These are phyloP conservation scores for Trypanosoma lewisi DNA, from an alignment of 208 protist genomes.

Conservation along the genomic window DNA sequence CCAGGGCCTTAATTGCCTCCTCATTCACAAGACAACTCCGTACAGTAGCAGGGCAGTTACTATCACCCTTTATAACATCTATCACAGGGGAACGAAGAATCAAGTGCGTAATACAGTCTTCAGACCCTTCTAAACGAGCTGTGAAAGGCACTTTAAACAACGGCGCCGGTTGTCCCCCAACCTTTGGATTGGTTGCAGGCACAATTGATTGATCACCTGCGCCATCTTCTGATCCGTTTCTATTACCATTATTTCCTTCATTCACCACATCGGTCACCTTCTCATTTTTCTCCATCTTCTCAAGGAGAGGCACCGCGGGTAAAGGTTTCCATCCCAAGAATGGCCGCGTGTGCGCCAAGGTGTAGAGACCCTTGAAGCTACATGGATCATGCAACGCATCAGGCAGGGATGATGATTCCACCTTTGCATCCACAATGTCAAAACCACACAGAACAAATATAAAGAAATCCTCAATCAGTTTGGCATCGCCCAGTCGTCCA, in stretches of 20 bases:
- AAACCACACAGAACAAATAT: conserved; percentile 59
- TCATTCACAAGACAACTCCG: conserved; percentile 26
- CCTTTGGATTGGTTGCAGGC: background rate
- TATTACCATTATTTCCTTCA: background rate
- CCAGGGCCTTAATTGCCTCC: conserved; percentile 53
- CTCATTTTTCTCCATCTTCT: background rate
- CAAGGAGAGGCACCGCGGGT: conserved; percentile 5
- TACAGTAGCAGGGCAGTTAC: conserved; percentile 33
- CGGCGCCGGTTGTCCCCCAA: background rate
- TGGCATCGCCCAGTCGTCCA: conserved; percentile 35
- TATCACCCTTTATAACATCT: conserved; percentile 13
- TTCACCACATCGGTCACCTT: background rate
- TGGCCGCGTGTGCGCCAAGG: conserved; percentile 57
- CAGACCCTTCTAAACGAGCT: conserved; percentile 43
- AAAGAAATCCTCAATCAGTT: conserved; percentile 69
- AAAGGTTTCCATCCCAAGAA: conserved; percentile 72
- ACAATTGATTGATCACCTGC: background rate
- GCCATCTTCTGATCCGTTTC: background rate
- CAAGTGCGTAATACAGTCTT: conserved; percentile 46
- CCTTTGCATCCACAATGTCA: conserved; percentile 53
- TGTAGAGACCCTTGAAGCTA: conserved; percentile 52
- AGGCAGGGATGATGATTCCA: conserved; percentile 31
- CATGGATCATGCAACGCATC: conserved; percentile 27
- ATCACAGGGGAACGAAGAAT: conserved; percentile 49
- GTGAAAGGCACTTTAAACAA: conserved; percentile 48